Base-by-base conservation (phyloP, 2,329 filamentous ascomycete genomes). In the Diaporthe amygdali region DNA sequence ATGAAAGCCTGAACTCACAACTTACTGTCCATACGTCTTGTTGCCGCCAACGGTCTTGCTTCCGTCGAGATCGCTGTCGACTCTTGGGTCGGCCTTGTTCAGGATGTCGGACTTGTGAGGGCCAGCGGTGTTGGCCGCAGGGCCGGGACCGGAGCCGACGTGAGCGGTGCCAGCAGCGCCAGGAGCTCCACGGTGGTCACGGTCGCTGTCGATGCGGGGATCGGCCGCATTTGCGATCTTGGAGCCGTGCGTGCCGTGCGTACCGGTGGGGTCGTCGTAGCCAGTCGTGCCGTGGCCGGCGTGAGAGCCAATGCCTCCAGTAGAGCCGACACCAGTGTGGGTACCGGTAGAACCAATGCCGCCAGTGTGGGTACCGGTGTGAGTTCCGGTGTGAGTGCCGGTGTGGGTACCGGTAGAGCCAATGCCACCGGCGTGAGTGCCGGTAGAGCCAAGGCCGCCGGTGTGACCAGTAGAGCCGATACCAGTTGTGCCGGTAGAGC, bases 81-180 rank as follows among this genome's bases (percentile, higher is more conserved):
- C 86, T 32, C 85, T 81, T 3, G 88, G 87, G 69, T 90, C 88
- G 3, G 82, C 46, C 82, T 89, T 89, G 84, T 90, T 90, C 74
- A 85, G 4, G 46, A 85, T 71, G 75, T 89, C 85, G 41, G 79
- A 83, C 79, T 85, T 85, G 81, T 90, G 88, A 14, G 85, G 86
- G 22, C 86, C 84, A 37, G 84, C 85, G 0, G 84, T 87, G 77
- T 84, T 80, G 69, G 83, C 76, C 1, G 85, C 83, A 2, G 80
- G 82, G 17, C 82, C 82, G 17, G 81, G 79, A 37, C 49, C 54
- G 37, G 56, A 17, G 44, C 71, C 72, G 44, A 72, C 30, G 59
- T 72, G 59, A 5, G 72, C 63, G 20, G 73, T 71, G 17, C 73
- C 74, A 30, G 74, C 75, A 30, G 70, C 51, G 15, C 72, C 75